Conservation (phyloP, 106 monocot genomes). For the Allium sativum region DNA sequence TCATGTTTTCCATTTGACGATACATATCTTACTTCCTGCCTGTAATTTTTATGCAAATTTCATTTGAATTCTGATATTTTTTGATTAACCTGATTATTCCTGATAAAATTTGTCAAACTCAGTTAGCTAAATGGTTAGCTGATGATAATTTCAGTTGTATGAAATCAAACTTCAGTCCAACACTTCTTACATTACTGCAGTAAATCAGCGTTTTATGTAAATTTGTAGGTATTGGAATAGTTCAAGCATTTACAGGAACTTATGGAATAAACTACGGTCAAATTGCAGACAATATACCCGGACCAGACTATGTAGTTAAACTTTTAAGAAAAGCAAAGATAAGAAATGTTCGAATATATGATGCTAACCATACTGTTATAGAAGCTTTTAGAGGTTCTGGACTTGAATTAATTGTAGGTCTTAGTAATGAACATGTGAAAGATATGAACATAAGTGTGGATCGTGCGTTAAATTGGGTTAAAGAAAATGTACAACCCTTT, state of each 20-base stretch:
- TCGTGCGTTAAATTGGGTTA: slow-evolving; percentile 60
- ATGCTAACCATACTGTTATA: slow-evolving; percentile 66
- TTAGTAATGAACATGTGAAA: slow-evolving; percentile 52
- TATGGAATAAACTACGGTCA: slow-evolving; percentile 90
- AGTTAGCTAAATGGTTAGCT: too few relatives aligned
- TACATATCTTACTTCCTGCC: too few relatives aligned
- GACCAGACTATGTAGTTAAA: slow-evolving; percentile 56
- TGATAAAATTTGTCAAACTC: too few relatives aligned
- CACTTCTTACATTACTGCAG: too few relatives aligned
- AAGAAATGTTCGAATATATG: slow-evolving; percentile 77
- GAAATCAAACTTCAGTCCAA: too few relatives aligned
- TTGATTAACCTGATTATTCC: too few relatives aligned
- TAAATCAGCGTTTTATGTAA: neutral
- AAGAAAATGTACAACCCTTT: slow-evolving; percentile 76
- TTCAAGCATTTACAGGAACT: slow-evolving; percentile 61
- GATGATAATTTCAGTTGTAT: too few relatives aligned
- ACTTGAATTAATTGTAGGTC: slow-evolving; percentile 45
- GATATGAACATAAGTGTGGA: slow-evolving; percentile 49
- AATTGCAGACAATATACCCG: slow-evolving; percentile 70
- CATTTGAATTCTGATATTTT: too few relatives aligned
- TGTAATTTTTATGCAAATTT: too few relatives aligned
- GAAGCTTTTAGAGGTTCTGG: slow-evolving; percentile 72
- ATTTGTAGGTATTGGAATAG: slow-evolving; percentile 22
- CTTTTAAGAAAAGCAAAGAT: slow-evolving; percentile 71
- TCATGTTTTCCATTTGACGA: too few relatives aligned